Base-by-base conservation (phyloP, 495 filamentous ascomycete genomes). In the Aspergillus diversus region DNA sequence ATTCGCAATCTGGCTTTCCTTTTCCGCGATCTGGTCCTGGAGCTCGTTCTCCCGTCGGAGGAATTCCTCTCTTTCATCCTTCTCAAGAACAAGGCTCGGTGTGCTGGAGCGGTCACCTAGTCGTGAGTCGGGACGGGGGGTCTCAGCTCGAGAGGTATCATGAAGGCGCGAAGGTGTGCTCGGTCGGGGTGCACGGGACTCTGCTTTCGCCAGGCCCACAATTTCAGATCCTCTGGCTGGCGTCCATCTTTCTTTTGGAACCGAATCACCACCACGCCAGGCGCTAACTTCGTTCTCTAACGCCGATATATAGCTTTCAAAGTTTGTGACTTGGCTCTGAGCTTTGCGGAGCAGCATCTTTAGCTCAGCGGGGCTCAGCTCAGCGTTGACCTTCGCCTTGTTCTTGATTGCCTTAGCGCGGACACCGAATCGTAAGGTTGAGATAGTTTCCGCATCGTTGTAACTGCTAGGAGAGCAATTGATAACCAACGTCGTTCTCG, bases 401-500 rank as follows among this genome's bases (percentile, higher is more conserved):
- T 99, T 98, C 89, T 99, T 97, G 77, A 99, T 99, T 0, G 93
- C 89, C 83, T 99, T 99, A 46, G 95, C 95, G 68, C 95, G 84
- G 74, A 97, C 94, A 83, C 95, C 95, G 74, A 99, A 99, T 33
- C 94, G 87, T 50, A 99, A 81, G 8, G 95, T 99, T 37, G 92
- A 92, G 53, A 99, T 76, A 0, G 95, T 99, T 81, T 99, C 95
- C 56, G 88, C 88, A 77, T 97, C 95, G 77, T 99, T 99, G 79
- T 98, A 99, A 69, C 92, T 97, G 75, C 92, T 96, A 1, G 95
- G 95, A 32, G 96, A 98, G 74, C 94, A 97, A 75, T 98, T 98
- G 81, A 99, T 94, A 68, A 99, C 98, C 58, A 99, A 81, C 0
- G 96, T 98, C 27, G 95, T 99, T 66, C 95, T 84, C 55, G 93